Conservation (phyloP, 768 basidiomycete species). For the Amanita rubescens region DNA sequence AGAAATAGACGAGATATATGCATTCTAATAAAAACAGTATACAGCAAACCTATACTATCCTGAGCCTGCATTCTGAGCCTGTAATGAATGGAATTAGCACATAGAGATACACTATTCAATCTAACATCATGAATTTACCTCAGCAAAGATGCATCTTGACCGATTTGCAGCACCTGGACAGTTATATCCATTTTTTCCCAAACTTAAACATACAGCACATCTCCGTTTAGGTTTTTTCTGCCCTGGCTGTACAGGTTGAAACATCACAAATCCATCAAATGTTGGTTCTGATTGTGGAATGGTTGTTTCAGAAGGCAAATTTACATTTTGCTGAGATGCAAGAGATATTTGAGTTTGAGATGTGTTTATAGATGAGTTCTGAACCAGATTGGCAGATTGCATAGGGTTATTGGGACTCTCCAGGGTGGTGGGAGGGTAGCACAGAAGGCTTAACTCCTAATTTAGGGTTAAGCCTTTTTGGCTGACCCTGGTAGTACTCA, state of each 20-base stretch:
- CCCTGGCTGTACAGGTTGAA: not conserved
- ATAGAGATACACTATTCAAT: not conserved
- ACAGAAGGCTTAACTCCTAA: no score
- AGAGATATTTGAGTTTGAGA: no score
- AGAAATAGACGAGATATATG: not conserved
- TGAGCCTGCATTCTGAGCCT: not conserved
- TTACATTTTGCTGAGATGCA: no score
- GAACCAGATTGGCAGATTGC: no score
- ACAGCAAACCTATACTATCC: not conserved
- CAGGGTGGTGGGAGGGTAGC: no score
- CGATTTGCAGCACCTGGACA: not conserved
- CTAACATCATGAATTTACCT: not conserved
- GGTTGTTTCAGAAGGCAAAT: no score
- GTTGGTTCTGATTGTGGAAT: not conserved
- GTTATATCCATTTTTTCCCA: not conserved
- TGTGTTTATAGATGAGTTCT: no score
- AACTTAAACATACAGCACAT: not conserved
- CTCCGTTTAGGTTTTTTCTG: not conserved
- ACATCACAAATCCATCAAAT: not conserved
- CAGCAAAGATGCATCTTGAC: not conserved
- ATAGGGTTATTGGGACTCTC: no score
- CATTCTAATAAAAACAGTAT: not conserved
- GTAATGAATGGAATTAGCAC: not conserved
- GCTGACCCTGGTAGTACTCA: no score
- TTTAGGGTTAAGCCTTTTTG: no score